Conservation (phyloP, 768 basidiomycete genomes). For the Calocybe gangraenosa region DNA sequence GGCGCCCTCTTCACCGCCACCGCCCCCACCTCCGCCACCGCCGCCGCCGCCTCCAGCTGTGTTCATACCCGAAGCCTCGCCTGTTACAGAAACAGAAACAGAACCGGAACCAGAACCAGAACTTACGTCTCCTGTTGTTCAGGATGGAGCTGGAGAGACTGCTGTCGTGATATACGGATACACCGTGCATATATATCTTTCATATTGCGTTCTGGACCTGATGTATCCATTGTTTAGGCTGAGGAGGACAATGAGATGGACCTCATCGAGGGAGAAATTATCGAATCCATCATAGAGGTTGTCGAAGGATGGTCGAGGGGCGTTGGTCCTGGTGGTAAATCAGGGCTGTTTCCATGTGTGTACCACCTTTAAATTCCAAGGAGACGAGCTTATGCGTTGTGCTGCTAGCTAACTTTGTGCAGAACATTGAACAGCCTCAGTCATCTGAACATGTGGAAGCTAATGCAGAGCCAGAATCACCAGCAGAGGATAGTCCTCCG, state of each 20-base stretch:
- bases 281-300: conserved; percentile 78
- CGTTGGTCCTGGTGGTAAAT: conserved; percentile 62
- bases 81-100: neutral
- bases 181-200: conserved; percentile 38
- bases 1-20: neutral
- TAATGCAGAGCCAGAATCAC: conserved; percentile 33
- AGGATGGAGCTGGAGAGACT: conserved; percentile 39
- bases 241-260: conserved; percentile 85
- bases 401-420: conserved; percentile 77
- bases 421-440: conserved; percentile 54
- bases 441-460: conserved; percentile 1
- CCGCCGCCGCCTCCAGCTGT: neutral
- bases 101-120: conserved; percentile 30
- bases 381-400: neutral
- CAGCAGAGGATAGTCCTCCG: conserved; percentile 39
- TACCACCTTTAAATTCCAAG: conserved; percentile 1
- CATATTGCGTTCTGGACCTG: neutral
- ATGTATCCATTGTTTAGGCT: conserved; percentile 37
- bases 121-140: conserved; percentile 27
- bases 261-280: conserved; percentile 74
- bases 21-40: conserved; percentile 3
- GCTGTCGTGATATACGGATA: conserved; percentile 83
- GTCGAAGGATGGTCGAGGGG: conserved; percentile 95
- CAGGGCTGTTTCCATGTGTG: conserved; percentile 83
- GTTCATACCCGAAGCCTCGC: conserved; percentile 21